Base-by-base conservation (phyloP, 352 stramenopile species). In the Phytophthora colocasiae region DNA sequence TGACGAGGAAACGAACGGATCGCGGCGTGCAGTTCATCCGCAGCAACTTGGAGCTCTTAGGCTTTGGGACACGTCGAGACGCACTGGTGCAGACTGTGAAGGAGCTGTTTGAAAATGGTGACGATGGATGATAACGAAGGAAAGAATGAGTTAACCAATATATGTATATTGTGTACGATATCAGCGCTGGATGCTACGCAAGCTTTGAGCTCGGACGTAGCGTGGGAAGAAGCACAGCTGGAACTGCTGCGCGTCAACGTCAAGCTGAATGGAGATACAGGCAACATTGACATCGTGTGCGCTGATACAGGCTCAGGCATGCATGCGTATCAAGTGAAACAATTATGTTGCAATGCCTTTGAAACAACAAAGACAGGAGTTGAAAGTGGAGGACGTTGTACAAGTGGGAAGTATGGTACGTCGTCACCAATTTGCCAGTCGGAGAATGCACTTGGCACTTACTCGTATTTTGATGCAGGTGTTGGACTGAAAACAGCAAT, bases 51-150 rank as follows among this genome's bases (percentile, higher is more conserved):
- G 84, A 83, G 66, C 58, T 95, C 19, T 63, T 95, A 54, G 87
- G 87, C 49, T 95, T 95, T 55, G 85, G 80, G 9, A 84, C 59
- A 15, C 57, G 67, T 43, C 70, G 66, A 26, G 78, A 90, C 31
- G 87, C 85, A 46, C 66, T 95, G 8, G 76, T 93, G 12, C 87
- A 95, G 64, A 75, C 80, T 9, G 80, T 90, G 9, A 93, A 93
- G 56, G 87, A 95, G 66, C 73, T 95, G 46, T 91, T 93, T 24
- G 87, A 95, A 60, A 95, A 95, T 58, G 83, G 86, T 92, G 29
- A 36, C 31, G 8, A 11, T 2, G 9, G 31, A 36, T 36, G 31
- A 36, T 7, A 34, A 34, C 1, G 31, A 36, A 36, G 8, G 8
- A 14, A 36, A 36, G 31, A 36, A 36, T 36, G 31, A 36, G 31